Conservation (phyloP, 768 basidiomycete species). For the Hericium alpestre region DNA sequence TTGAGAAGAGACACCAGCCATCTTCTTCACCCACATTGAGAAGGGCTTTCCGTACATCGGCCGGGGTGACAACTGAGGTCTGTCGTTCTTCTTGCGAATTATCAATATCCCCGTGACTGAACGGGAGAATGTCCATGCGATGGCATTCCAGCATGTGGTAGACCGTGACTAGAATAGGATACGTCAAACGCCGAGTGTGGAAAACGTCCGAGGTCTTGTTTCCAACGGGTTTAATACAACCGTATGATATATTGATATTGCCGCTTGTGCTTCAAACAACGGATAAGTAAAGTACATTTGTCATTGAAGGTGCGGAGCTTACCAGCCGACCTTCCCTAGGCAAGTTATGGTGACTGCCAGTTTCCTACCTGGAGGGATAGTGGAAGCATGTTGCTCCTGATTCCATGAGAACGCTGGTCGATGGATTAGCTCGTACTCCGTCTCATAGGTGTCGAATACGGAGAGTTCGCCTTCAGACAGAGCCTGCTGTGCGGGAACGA, state of each 20-base stretch:
- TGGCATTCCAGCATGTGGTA: conserved; percentile 90
- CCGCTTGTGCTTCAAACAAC: conserved; percentile 52
- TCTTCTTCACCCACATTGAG: conserved; percentile 38
- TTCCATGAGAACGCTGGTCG: conserved; percentile 76
- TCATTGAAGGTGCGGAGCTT: conserved; percentile 19
- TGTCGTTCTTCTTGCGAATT: background rate
- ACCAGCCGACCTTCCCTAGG: conserved; percentile 91
- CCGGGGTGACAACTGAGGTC: background rate
- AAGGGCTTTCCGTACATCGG: conserved; percentile 17
- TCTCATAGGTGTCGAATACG: conserved; percentile 83
- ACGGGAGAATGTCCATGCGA: conserved; percentile 70
- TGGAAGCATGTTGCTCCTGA: conserved; percentile 29
- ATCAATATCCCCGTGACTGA: conserved; percentile 25
- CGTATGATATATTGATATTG: conserved; percentile 76
- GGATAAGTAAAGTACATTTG: background rate
- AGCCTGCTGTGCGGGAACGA: conserved; percentile 61
- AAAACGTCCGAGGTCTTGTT: conserved; percentile 40
- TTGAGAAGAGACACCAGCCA: conserved; percentile 77
- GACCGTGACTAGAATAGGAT: conserved; percentile 87
- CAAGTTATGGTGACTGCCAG: conserved; percentile 60
- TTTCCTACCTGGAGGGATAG: conserved; percentile 65
- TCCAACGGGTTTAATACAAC: conserved; percentile 43
- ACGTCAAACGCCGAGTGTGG: conserved; percentile 77
- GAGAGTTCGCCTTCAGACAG: conserved; percentile 73
- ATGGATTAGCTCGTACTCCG: conserved; percentile 70